Base-by-base conservation (phyloP, 1,139 yeast species). In the Yamadazyma kanchanaburiensis region DNA sequence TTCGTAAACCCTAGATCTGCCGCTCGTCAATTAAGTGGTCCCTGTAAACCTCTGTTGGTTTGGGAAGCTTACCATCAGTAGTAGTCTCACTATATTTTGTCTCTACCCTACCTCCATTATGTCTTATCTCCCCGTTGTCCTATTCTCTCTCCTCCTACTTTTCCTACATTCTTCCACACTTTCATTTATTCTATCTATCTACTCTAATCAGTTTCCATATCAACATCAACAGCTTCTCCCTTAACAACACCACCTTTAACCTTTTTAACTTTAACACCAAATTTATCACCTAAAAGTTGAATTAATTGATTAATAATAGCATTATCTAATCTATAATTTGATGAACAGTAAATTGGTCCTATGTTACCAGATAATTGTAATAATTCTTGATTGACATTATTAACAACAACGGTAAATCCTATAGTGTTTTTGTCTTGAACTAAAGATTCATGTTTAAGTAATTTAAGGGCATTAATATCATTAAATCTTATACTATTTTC, bases 281-380 rank as follows among this genome's bases (percentile, higher is more conserved):
- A 81, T 55, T 85, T 69, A 47, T 81, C 89, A 55, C 77, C 75
- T 22, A 75, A 60, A 47, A 81, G 60, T 39, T 73, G 70, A 32
- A 74, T 70, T 49, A 83, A 64, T 38, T 76, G 73, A 39, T 66
- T 57, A 17, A 67, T 61, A 33, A 67, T 59, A 8, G 58, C 55
- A 28, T 70, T 72, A 28, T 65, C 53, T 36, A 82, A 57, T 52
- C 75, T 74, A 58, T 61, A 77, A 30, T 74, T 64, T 18, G 96
- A 86, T 53, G 88, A 96, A 30, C 85, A 82, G 88, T 94, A 89
- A 43, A 88, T 78, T 42, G 96, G 88, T 33, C 75, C 71, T 13
- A 80, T 70, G 45, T 73, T 70, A 2, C 34, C 34, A 22, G 94
- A 77, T 42, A 89, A 70, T 53, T 95, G 75, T 37, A 88, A 58